phyloP scores from a whole-genome alignment of 2,329 filamentous ascomycete species.

The Colletotrichum salicis region DNA sequence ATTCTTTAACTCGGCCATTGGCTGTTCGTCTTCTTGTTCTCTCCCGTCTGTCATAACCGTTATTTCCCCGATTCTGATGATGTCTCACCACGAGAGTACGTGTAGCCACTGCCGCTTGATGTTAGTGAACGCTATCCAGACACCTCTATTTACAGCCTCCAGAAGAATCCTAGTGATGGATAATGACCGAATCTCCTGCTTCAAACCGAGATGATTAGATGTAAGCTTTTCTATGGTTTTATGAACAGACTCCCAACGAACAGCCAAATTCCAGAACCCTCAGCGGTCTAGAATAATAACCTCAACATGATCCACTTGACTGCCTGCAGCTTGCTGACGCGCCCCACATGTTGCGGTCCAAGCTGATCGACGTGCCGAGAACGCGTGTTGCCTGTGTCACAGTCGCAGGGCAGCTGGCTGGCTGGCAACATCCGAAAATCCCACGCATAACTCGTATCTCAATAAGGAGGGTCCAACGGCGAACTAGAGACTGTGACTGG shows the following conservation, averaged over 20 bases:
- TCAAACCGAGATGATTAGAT: no score
- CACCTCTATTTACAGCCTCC: no score
- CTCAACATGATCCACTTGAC: not conserved
- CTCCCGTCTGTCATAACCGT: not conserved
- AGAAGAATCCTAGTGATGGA: no score
- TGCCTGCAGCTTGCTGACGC: conserved; percentile 30
- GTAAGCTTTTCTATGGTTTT: no score
- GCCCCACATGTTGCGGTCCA: conserved; percentile 5
- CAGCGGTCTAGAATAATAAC: conserved; percentile 11
- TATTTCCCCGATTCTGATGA: not conserved
- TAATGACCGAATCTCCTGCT: no score
- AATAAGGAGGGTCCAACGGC: not conserved
- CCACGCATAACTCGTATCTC: not conserved
- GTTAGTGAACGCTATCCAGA: no score
- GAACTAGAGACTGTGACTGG: not conserved
- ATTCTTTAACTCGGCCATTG: not conserved
- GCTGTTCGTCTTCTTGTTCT: not conserved
- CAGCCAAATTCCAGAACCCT: not conserved
- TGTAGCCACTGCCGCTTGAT: no score
- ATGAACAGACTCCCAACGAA: not conserved
- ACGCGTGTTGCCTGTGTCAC: not conserved
- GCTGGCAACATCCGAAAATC: not conserved
- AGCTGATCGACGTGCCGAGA: not conserved
- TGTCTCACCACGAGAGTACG: no score
- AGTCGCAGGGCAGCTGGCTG: not conserved